These are phyloP conservation scores for Pythium periplocum DNA, from an alignment of 352 stramenopile genomes.

Conservation along the genomic window DNA sequence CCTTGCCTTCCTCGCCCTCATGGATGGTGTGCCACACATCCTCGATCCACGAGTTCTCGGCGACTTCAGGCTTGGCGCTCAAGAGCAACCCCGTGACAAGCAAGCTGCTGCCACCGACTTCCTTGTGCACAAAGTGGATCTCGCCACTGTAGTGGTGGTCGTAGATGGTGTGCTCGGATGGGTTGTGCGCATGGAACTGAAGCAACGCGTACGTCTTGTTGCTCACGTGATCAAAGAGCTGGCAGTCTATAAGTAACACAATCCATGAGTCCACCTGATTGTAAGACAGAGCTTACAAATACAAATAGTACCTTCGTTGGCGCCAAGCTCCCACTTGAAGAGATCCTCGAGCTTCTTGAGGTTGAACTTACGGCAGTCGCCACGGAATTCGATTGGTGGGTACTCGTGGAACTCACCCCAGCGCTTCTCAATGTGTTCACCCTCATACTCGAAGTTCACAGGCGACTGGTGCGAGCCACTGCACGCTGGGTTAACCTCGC, in stretches of 20 bases:
- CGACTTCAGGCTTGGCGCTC: conserved; percentile 22
- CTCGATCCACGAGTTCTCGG: conserved; percentile 41
- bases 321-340: conserved; percentile 53
- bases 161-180: conserved; percentile 55
- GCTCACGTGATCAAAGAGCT: conserved; percentile 17
- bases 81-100: conserved; percentile 48
- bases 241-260: no score
- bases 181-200: conserved; percentile 62
- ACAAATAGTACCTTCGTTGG: conserved; percentile 22
- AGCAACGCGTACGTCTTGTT: conserved; percentile 37
- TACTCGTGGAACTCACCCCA: conserved; percentile 30
- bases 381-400: conserved; percentile 41
- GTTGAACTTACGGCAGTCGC: conserved; percentile 45
- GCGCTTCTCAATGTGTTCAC: conserved; percentile 30
- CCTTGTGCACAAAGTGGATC: conserved; percentile 57
- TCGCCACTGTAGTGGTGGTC: conserved; percentile 38
- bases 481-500: conserved; percentile 26
- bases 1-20: conserved; percentile 13
- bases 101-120: conserved; percentile 26
- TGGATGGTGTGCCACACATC: conserved; percentile 39
- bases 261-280: no score
- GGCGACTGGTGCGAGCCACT: conserved; percentile 45
- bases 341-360: conserved; percentile 55
- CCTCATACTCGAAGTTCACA: conserved; percentile 39
- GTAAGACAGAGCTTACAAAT: no score